Base-by-base conservation (phyloP, 345 rosid species). In the Euphorbia tirucalli region DNA sequence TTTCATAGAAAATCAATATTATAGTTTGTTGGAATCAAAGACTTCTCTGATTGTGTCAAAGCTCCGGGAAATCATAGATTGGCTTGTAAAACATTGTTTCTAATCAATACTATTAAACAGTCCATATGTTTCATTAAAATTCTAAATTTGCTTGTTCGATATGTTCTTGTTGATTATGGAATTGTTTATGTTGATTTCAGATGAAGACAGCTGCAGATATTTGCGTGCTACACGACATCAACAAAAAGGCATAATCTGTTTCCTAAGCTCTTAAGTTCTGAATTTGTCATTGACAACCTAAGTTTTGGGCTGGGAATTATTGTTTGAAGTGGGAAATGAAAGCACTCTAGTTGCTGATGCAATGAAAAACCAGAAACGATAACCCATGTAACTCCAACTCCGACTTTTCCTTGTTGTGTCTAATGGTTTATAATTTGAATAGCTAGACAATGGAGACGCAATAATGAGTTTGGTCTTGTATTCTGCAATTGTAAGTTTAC, bases 151-250 rank as follows among this genome's bases (percentile, higher is more conserved):
- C 25, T 24, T n/a, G 43, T 74, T 48, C 62, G 15, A 27, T 0
- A 48, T 71, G 58, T 24, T 65, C 43, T 79, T 39, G 58, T 48
- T 58, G 21, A 25, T 64, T 21, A 21, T 66, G 24, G 39, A 59
- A 49, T 59, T 78, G 22, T 30, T 76, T 30, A 65, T 43, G 19
- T 16, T 66, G 59, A 66, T 73, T 78, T 60, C 91, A 93, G 98
- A 81, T 93, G 92, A 93, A 91, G 89, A 91, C 96, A 5, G 98
- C 97, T 8, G 96, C 98, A n/a, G 97, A 93, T 66, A 73, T 82
- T 30, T 90, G 97, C 66, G 96, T 93, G 70, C 85, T 88, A 71
- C 81, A 85, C 69, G 98, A 93, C 78, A 87, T 83, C 60, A 85
- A 85, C 81, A 93, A 81, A 74, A 89, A 90, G 70, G 70, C 27